Base-by-base conservation (phyloP, 805 yeast genomes). In the Ogataea saltuana region DNA sequence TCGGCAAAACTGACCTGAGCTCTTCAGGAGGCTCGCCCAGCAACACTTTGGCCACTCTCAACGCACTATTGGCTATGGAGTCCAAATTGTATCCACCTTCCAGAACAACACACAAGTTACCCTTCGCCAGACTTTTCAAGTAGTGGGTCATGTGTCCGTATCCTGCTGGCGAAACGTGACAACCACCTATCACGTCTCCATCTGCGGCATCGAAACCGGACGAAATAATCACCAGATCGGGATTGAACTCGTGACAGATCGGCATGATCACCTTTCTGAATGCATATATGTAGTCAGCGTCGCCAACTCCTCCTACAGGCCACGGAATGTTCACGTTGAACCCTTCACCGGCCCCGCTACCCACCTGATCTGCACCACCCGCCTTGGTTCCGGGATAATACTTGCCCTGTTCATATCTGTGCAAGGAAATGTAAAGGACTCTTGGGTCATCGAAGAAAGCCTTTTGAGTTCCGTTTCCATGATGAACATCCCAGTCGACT, bases 161-260 rank as follows among this genome's bases (percentile, higher is more conserved):
- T 11, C 97, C 96, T 28, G 89, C 85, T 2, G 99, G 99, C 0
- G 96, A 76, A 2, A 93, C 95, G 61, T 88, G 95, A 63, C 97
- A 93, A 35, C 91, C 96, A 9, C 99, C 99, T 50, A 93, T 87
- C 45, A 88, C 83, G 65, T 93, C 99, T 46, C 98, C 98, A 57
- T 88, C 96, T 1, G 99, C 99, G 16, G 99, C 99, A 68, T 93
- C 99, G 56, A 93, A 93, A 0, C 99, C 99, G 0, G 98, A 83
- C 15, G 96, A 87, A 23, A 93, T 82, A 26, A 93, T 88, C 4
- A 90, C 91, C 50, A 93, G 72, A 67, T 93, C 99, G 0, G 99
- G 97, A 58, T 83, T 82, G 57, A 84, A 93, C 62, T 93, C 99
- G 44, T 81, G 67, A 42, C 93, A 84, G 38, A 89, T 80, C 0